Conservation (phyloP, 495 filamentous ascomycete genomes). For the Staphylotrichum tortipilum region DNA sequence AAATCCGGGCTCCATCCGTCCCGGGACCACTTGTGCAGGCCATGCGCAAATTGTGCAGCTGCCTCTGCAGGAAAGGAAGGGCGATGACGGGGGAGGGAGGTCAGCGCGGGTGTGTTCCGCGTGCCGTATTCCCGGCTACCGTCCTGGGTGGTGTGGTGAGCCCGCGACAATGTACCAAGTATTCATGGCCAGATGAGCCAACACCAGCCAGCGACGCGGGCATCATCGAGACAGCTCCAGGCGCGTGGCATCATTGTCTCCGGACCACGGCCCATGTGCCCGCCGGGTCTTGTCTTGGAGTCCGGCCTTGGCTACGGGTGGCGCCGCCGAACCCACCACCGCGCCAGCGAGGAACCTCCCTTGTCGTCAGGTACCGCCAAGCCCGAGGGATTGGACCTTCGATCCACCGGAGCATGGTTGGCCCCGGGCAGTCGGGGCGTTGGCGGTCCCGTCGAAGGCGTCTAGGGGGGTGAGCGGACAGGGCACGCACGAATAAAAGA, state of each 20-base stretch:
- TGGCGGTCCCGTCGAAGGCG: not conserved
- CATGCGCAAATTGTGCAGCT: not conserved
- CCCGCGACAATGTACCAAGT: not conserved
- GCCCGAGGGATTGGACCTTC: not conserved
- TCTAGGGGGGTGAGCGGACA: too few relatives aligned
- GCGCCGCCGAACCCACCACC: not conserved
- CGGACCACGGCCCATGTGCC: not conserved
- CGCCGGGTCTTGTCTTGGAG: not conserved
- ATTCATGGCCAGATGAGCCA: not conserved
- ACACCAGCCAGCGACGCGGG: not conserved
- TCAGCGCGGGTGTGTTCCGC: too few relatives aligned
- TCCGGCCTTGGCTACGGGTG: conserved; percentile 1
- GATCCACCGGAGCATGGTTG: not conserved
- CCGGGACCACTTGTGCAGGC: too few relatives aligned
- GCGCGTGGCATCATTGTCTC: too few relatives aligned
- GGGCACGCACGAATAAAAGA: not conserved
- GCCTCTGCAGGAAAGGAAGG: too few relatives aligned
- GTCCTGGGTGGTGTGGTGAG: too few relatives aligned
- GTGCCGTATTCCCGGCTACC: too few relatives aligned
- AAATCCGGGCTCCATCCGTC: too few relatives aligned
- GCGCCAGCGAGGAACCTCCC: not conserved
- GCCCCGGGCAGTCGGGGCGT: not conserved
- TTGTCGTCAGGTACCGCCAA: conserved; percentile 1
- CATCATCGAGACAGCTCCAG: not conserved
- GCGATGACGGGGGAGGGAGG: too few relatives aligned